phyloP scores from a whole-genome alignment of 2,329 filamentous ascomycete genomes.

The Colletotrichum coccodes region DNA sequence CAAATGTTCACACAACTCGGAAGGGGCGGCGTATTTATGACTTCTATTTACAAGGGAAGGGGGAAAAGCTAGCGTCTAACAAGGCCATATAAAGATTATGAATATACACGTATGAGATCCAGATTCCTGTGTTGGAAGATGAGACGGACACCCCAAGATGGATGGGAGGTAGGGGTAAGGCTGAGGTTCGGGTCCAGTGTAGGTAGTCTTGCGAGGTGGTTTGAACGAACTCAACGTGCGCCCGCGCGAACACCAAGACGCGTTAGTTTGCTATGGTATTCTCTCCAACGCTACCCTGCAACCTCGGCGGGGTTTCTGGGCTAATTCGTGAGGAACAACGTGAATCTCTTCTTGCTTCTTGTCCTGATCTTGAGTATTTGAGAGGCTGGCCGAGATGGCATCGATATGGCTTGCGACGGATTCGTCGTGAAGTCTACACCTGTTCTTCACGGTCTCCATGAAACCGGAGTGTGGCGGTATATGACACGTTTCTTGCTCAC shows the following conservation, averaged over 20 bases:
- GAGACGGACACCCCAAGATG: neutral
- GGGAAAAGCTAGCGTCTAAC: neutral
- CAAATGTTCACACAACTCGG: neutral
- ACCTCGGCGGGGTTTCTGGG: neutral
- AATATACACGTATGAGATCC: neutral
- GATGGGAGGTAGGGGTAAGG: no score
- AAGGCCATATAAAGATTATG: neutral
- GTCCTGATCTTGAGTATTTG: no score
- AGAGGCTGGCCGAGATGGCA: no score
- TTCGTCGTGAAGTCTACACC: no score
- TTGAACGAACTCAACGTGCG: neutral
- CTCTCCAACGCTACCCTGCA: no score
- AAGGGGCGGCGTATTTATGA: neutral
- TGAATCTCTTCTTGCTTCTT: no score
- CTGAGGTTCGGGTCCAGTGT: neutral
- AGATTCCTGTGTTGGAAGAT: neutral
- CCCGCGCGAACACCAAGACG: slow-evolving; percentile 17
- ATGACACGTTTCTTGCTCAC: no score
- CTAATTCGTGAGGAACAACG: neutral
- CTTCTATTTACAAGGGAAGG: neutral
- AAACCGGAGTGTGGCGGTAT: no score
- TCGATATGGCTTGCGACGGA: no score
- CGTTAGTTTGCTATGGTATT: neutral
- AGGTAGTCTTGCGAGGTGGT: slow-evolving; percentile 8
- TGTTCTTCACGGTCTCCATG: no score